Evolutionary conservation across 176 grass and related monocot species (phyloP).

Genomic region (Oryza officinalis): DNA sequence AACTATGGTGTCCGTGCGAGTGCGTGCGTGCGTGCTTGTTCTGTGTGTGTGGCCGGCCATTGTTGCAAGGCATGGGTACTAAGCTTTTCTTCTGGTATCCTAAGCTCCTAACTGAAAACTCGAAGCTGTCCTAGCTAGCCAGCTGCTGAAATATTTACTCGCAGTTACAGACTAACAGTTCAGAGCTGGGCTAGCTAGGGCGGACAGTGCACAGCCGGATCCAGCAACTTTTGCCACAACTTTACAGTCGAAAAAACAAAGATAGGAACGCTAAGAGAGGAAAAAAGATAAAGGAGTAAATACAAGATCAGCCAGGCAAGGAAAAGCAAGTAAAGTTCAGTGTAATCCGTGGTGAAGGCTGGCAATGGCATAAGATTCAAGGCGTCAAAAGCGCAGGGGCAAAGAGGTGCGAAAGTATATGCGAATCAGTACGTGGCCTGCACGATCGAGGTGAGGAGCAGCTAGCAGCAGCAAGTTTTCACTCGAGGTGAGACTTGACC

Average conservation of each 20-base stretch:
- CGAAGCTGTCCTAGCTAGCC: neutral
- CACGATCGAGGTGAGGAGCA: conserved; percentile 19
- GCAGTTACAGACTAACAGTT: neutral
- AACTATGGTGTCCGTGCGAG: neutral
- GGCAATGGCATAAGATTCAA: conserved; percentile 40
- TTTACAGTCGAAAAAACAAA: conserved; percentile 33
- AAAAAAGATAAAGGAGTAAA: conserved; percentile 15
- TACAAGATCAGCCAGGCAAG: neutral
- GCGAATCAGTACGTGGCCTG: conserved; percentile 36
- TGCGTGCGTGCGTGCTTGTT: conserved; percentile 13
- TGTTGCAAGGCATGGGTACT: conserved; percentile 20
- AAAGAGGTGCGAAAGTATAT: conserved; percentile 50
- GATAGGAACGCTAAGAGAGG: conserved; percentile 30
- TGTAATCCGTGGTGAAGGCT: conserved; percentile 44
- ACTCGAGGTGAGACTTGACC: conserved; percentile 10
- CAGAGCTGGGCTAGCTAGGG: neutral
- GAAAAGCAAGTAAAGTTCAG: conserved; percentile 36
- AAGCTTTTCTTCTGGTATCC: conserved; percentile 37
- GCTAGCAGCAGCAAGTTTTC: conserved; percentile 4
- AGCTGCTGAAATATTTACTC: neutral
- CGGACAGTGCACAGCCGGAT: neutral
- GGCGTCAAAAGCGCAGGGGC: conserved; percentile 30
- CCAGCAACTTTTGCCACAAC: conserved; percentile 27
- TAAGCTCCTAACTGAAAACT: conserved; percentile 7
- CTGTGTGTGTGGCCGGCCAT: conserved; percentile 14